phyloP scores from a whole-genome alignment of 192 early-diverging fungal genomes.

The Backusella sp. region DNA sequence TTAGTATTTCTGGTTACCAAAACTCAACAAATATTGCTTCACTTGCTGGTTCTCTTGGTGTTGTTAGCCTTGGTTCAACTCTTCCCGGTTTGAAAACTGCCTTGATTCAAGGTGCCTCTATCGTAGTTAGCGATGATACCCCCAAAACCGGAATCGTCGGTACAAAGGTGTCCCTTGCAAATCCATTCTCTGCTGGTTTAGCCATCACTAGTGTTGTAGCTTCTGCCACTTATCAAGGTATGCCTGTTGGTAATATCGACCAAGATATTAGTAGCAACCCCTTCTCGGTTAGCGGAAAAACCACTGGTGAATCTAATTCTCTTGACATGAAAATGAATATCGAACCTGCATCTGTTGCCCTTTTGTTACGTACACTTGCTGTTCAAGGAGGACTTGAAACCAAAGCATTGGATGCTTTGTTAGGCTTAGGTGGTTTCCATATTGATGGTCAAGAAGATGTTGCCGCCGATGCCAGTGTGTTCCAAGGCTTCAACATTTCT shows the following conservation, averaged over 20 bases:
- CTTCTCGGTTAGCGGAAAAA: conserved; percentile 39
- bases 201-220: conserved; percentile 45
- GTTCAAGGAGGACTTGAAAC: conserved; percentile 38
- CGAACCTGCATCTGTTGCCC: conserved; percentile 42
- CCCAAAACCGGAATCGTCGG: conserved; percentile 39
- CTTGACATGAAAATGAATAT: conserved; percentile 49
- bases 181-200: conserved; percentile 51
- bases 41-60: conserved; percentile 41
- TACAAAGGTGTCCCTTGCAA: conserved; percentile 43
- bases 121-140: conserved; percentile 44
- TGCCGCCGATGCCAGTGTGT: conserved; percentile 18
- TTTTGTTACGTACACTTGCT: conserved; percentile 44
- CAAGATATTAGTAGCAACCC: conserved; percentile 42
- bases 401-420: conserved; percentile 43
- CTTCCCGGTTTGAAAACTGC: conserved; percentile 47
- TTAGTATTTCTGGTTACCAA: conserved; percentile 41
- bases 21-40: conserved; percentile 44
- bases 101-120: conserved; percentile 38
- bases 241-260: conserved; percentile 42
- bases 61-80: conserved; percentile 38
- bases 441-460: conserved; percentile 28
- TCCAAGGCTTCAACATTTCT: conserved; percentile 47
- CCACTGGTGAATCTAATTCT: conserved; percentile 32
- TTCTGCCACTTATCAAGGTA: conserved; percentile 39
- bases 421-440: conserved; percentile 36